Evolutionary conservation across 176 grass and related monocot species (phyloP), one percentile per base, ranked within the genome.

Genomic region (Cocos nucifera): DNA sequence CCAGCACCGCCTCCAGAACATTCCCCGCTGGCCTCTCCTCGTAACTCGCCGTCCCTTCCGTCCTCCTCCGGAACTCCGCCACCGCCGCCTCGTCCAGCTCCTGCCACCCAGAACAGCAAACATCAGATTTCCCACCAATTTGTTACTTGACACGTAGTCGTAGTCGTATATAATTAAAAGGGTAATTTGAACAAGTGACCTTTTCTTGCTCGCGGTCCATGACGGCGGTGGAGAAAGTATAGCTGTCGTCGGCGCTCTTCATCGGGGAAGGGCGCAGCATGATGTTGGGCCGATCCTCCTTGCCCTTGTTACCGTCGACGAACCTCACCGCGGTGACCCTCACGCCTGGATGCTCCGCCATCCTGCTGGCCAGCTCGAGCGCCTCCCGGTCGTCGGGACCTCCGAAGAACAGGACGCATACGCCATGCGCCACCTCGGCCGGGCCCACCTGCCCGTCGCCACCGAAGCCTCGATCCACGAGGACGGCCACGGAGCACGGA

Each of bases 391-490:
- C 92, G 44, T 91, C 87, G 0, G 92, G 84, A 39, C 92, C 87
- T 15, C 92, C 87, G 19, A 91, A 97, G 73, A 97, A 97, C 4
- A 97, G 58, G 22, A 85, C 87, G 65, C 83, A 90, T 19, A 97
- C 75, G 48, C 75, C 77, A 22, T 87, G 87, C 17, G 84, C 80
- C 6, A 88, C 87, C 50, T 83, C 50, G 23, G 75, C 44, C 1
- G 83, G 77, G 51, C 80, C 75, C n/a, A 87, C 72, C 83, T 87
- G 80, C 66, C 80, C 86, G 22, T 72, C 86, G 5, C 84, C 84
- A n/a, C 87, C 87, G 44, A 88, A 88, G 5, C 87, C 81, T 0
- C 81, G 72, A 69, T 91, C 87, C 0, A 97, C 75, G 51, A 97
- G 84, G 23, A 97, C 64, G 17, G 77, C 87, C 2, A 88, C 92